Percentiles rank a stretch among this genome's conserved stretches.
Conservation (phyloP, 805 yeast genomes). For the Metschnikowia colocasiae region DNA sequence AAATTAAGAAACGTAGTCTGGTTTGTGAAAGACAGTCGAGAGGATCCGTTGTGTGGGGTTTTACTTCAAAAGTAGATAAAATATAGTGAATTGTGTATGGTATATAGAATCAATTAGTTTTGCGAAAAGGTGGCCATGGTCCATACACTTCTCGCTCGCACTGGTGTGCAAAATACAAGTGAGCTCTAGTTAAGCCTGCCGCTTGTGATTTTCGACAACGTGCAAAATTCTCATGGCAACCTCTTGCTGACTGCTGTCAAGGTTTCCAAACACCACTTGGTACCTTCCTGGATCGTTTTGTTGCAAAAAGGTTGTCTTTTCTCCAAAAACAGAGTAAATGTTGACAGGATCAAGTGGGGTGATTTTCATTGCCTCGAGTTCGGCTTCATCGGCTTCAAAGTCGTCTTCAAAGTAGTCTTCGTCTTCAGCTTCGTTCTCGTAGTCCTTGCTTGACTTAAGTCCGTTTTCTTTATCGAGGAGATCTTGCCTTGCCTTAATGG, state of each 20-base stretch:
- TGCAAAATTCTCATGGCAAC: conserved; percentile 28
- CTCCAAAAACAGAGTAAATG: conserved; percentile 63
- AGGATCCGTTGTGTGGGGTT: not conserved
- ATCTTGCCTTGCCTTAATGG: conserved; percentile 45
- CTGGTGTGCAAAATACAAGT: not conserved
- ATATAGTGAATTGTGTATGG: not conserved
- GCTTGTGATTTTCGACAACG: conserved; percentile 18
- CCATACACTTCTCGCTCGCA: not conserved
- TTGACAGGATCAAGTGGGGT: conserved; percentile 77
- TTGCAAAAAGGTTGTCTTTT: conserved; percentile 48
- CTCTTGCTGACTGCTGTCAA: conserved; percentile 34
- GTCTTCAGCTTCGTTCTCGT: conserved; percentile 27
- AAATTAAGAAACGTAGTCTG: not conserved
- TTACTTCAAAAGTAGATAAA: not conserved
- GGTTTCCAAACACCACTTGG: conserved; percentile 42
- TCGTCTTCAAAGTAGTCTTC: conserved; percentile 22
- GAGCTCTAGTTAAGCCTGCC: conserved; percentile 1
- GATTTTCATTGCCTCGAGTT: conserved; percentile 77
- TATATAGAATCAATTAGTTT: not conserved
- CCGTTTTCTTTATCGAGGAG: conserved; percentile 39
- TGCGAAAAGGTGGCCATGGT: conserved; percentile 2
- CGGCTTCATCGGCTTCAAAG: conserved; percentile 62
- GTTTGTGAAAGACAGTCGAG: not conserved
- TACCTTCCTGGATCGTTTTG: conserved; percentile 46
- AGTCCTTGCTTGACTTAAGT: conserved; percentile 25